Conservation (phyloP, 2,329 filamentous ascomycete genomes). For the Eurotiales sp. region DNA sequence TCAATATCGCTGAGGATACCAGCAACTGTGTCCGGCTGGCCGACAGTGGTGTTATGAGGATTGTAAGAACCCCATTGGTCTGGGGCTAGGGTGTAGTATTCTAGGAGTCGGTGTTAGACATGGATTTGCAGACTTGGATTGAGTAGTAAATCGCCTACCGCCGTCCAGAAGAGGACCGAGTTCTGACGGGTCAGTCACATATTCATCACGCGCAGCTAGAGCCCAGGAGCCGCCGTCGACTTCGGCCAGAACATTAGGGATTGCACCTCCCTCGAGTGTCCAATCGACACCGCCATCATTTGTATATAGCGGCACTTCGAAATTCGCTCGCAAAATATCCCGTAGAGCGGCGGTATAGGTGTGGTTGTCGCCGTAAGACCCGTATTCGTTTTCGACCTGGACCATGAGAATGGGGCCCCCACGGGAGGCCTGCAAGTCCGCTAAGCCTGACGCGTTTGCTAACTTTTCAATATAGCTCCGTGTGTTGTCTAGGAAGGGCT, state of each 20-base stretch:
- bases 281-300: slow-evolving; percentile 45
- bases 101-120: not conserved
- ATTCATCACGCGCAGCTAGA: slow-evolving; percentile 41
- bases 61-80: slow-evolving; percentile 45
- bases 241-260: slow-evolving; percentile 45
- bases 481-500: slow-evolving; percentile 37
- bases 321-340: slow-evolving; percentile 41
- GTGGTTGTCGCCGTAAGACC: slow-evolving; percentile 46
- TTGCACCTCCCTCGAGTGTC: slow-evolving; percentile 43
- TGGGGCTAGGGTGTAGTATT: slow-evolving; percentile 44
- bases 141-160: not conserved
- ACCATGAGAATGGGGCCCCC: slow-evolving; percentile 51
- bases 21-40: slow-evolving; percentile 5
- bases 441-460: slow-evolving; percentile 33
- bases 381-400: slow-evolving; percentile 53
- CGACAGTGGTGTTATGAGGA: slow-evolving; percentile 26
- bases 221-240: slow-evolving; percentile 45
- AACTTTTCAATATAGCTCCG: slow-evolving; percentile 33
- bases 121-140: not conserved
- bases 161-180: not conserved
- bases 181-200: slow-evolving; percentile 36
- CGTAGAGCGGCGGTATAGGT: slow-evolving; percentile 41
- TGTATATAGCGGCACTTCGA: slow-evolving; percentile 47
- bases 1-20: slow-evolving; percentile 29
- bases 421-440: slow-evolving; percentile 35